These are phyloP conservation scores for Fusarium sp. DNA, from an alignment of 2,329 filamentous ascomycete genomes.

Conservation along the genomic window DNA sequence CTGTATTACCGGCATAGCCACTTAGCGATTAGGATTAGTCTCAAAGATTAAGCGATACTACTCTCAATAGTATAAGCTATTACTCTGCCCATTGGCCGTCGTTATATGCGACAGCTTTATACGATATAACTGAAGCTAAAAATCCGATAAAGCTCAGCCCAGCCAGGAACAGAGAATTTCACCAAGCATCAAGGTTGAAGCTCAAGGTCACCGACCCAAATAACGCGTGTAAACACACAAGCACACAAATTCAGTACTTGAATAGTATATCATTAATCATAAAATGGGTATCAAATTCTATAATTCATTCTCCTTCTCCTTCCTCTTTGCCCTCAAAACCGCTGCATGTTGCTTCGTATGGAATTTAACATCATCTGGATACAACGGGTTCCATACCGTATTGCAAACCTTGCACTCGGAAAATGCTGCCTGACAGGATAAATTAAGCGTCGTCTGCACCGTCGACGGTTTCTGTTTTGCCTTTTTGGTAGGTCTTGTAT, in stretches of 20 bases:
- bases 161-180: too few species aligned
- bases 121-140: too few species aligned
- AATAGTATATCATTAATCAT: conserved; percentile 26
- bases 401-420: conserved; percentile 55
- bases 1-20: conserved; percentile 22
- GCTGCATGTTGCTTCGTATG: conserved; percentile 53
- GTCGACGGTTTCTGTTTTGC: conserved; percentile 38
- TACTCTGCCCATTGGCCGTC: too few species aligned
- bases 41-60: not conserved
- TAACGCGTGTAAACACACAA: too few species aligned
- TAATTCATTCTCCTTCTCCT: conserved; percentile 33
- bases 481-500: conserved; percentile 29
- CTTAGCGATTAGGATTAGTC: not conserved
- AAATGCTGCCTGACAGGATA: conserved; percentile 54
- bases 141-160: too few species aligned
- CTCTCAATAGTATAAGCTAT: too few species aligned
- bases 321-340: conserved; percentile 44
- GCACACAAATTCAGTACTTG: not conserved
- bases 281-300: conserved; percentile 40
- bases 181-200: too few species aligned
- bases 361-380: conserved; percentile 55
- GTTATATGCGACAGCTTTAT: too few species aligned
- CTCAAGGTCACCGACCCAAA: too few species aligned
- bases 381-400: conserved; percentile 56
- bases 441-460: conserved; percentile 56